Percentiles rank a stretch among this genome's conserved stretches.
Evolutionary conservation across 306 rosid species (phyloP).

Genomic region (Cyamopsis tetragonoloba): DNA sequence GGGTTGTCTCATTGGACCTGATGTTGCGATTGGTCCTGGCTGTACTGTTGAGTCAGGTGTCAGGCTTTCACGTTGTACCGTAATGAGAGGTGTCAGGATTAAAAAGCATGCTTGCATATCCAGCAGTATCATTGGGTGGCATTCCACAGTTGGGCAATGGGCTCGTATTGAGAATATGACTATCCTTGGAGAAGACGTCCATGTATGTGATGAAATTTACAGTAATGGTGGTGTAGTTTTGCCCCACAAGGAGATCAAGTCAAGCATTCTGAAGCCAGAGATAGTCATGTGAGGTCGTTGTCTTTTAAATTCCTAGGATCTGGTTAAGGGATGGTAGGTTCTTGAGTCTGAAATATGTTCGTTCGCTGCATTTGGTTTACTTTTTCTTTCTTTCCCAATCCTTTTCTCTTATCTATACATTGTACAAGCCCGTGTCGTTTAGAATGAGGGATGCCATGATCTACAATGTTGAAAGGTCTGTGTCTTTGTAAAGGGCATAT

Average conservation of each 20-base stretch:
- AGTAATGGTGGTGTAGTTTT: conserved; percentile 93
- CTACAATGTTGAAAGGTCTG: conserved; percentile 15
- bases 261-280: conserved; percentile 95
- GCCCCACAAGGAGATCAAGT: conserved; percentile 97
- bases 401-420: neutral
- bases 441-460: conserved; percentile 15
- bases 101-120: conserved; percentile 90
- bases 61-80: conserved; percentile 87
- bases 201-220: conserved; percentile 86
- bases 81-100: conserved; percentile 88
- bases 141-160: conserved; percentile 96
- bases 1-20: conserved; percentile 98
- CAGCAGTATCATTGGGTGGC: conserved; percentile 95
- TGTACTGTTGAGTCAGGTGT: conserved; percentile 88
- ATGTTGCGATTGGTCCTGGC: conserved; percentile 96
- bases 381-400: neutral
- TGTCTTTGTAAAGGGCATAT: conserved; percentile 28
- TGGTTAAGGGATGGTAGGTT: conserved; percentile 18
- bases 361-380: neutral
- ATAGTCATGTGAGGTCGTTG: conserved; percentile 72
- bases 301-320: conserved; percentile 8
- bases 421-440: conserved; percentile 25
- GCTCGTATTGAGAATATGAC: conserved; percentile 98
- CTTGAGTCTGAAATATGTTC: conserved; percentile 18
- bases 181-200: conserved; percentile 95